Evolutionary conservation across 306 rosid genomes (phyloP).

Genomic region (Castanospermum australe): DNA sequence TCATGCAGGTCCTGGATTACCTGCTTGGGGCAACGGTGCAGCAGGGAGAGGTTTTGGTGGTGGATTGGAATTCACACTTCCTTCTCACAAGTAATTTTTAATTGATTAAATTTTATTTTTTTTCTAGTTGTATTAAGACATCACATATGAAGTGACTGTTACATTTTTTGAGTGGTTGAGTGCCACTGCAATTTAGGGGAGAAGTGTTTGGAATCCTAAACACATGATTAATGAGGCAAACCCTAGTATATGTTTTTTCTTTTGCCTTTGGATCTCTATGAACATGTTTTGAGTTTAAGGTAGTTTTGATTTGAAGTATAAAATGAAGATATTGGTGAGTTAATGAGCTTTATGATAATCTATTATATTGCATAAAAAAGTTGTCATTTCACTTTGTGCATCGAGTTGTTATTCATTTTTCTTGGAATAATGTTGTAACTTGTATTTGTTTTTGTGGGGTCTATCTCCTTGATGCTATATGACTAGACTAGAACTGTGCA

Average conservation of each 20-base stretch:
- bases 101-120: background rate
- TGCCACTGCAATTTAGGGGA: slow-evolving; percentile 1
- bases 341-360: background rate
- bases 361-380: background rate
- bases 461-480: background rate
- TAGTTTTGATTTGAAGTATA: background rate
- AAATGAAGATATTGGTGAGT: background rate
- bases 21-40: slow-evolving; percentile 74
- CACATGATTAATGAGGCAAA: slow-evolving; percentile 3
- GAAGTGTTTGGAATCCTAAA: background rate
- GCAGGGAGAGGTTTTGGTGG: slow-evolving; percentile 89
- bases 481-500: background rate
- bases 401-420: background rate
- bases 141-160: slow-evolving; percentile 16
- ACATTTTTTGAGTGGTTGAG: slow-evolving; percentile 9
- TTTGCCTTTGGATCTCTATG: background rate
- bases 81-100: slow-evolving; percentile 88
- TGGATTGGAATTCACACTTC: slow-evolving; percentile 95
- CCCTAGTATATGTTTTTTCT: background rate
- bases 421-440: slow-evolving; percentile 2
- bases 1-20: slow-evolving; percentile 73
- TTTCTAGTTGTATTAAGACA: background rate
- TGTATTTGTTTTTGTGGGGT: background rate
- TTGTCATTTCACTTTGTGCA: background rate
- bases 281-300: background rate